Evolutionary conservation across 768 basidiomycete species (phyloP), one percentile per base, ranked within the genome.

Genomic region (Russula ochroleuca): DNA sequence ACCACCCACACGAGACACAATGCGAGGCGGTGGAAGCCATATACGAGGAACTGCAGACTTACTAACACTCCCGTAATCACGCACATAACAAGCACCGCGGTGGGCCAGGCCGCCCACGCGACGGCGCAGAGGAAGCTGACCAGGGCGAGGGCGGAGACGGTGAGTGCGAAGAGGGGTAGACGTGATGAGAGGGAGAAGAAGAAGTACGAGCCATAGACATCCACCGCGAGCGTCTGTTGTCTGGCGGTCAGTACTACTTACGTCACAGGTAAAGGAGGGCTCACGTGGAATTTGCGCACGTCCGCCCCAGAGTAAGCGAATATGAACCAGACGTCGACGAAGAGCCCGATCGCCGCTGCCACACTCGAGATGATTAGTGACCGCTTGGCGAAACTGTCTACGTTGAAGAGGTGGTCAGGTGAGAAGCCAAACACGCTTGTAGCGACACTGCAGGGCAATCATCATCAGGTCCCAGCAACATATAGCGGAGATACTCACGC

Each of bases 111-210:
- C 0, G 75, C 74, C 74, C 81, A 89, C 3, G 87, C 85, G 8
- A 88, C 83, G 28, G 83, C 71, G 9, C 80, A 75, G 28, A 90
- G 72, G 74, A 88, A 90, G 1, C 71, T 66, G 77, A 85, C 83
- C 9, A 90, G 77, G 1, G 84, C 76, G n/a, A 81, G 49, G 0
- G 82, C 77, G 13, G 86, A 82, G 35, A 78, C 62, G 59, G 86
- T 78, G 77, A 85, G 82, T 70, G 84, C 84, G 8, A 88, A 65
- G 0, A 82, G 79, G 0, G 88, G 88, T 14, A 88, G 74, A 23
- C 87, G 81, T 7, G 87, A 78, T 1, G 85, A 83, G 15, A 90
- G 77, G 33, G 84, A 78, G 72, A 90, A 90, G 76, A 88, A 89
- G 61, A 87, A 77, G 71, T 86, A 86, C 11, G 79, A 78, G 25